A percentile compares a stretch with the other conserved stretches of the same genome.
Conservation (phyloP, 345 rosid species). For the Citrus inodora region DNA sequence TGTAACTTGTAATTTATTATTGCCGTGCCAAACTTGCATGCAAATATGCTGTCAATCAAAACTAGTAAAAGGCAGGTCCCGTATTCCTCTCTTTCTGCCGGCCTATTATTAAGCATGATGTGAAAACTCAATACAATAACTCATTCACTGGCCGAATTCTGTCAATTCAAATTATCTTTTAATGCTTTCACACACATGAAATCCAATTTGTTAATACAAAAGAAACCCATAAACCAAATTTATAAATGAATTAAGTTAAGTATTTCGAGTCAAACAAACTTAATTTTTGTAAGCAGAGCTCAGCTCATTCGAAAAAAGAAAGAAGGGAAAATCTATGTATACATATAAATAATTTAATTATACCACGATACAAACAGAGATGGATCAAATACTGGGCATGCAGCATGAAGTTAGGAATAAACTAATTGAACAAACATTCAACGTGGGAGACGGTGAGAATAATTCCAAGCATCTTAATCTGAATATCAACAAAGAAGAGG, state of each 20-base stretch:
- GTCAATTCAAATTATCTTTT: background rate
- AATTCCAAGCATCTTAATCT: conserved; percentile 2
- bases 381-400: background rate
- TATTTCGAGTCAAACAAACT: background rate
- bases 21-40: too few relatives aligned
- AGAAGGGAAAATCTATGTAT: background rate
- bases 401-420: background rate
- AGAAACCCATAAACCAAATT: background rate
- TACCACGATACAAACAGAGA: background rate
- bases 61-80: too few relatives aligned
- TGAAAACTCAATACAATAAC: background rate
- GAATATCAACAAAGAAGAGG: background rate
- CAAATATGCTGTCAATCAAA: background rate
- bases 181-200: background rate
- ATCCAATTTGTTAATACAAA: background rate
- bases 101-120: too few relatives aligned
- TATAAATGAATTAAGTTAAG: background rate
- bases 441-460: background rate
- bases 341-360: too few relatives aligned
- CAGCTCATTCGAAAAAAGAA: background rate
- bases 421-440: background rate
- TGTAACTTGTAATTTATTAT: background rate
- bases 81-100: too few relatives aligned
- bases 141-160: background rate
- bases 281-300: background rate